A percentile compares a stretch with the other conserved stretches of the same genome.
Evolutionary conservation across 163 green algal species (phyloP).

Genomic region (Prototheca wickerhamii): DNA sequence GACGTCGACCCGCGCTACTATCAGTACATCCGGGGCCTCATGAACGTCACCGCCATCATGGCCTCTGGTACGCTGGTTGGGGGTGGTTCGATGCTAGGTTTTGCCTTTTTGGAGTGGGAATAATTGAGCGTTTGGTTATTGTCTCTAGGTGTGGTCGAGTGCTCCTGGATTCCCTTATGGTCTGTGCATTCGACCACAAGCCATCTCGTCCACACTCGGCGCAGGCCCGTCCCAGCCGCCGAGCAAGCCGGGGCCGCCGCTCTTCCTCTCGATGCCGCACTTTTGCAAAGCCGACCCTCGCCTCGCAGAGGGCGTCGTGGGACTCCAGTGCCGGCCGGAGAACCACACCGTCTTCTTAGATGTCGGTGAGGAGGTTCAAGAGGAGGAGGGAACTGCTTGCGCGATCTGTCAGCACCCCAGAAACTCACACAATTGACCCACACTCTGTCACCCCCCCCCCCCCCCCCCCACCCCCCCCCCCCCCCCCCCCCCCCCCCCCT

Average conservation of each 20-base stretch:
- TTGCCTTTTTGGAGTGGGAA: neutral
- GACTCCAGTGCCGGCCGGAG: conserved; percentile 25
- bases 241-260: conserved; percentile 16
- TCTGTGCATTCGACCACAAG: too few species aligned
- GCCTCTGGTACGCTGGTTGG: neutral
- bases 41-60: conserved; percentile 35
- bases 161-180: neutral
- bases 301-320: conserved; percentile 28
- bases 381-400: too few species aligned
- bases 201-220: too few species aligned
- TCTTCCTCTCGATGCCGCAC: conserved; percentile 28
- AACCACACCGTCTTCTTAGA: conserved; percentile 39
- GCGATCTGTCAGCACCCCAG: too few species aligned
- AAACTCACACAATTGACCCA: neutral
- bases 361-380: conserved; percentile 22
- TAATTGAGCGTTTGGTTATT: neutral
- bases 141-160: neutral
- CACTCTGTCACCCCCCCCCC: neutral
- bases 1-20: conserved; percentile 25
- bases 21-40: conserved; percentile 32
- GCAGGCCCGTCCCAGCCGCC: conserved; percentile 6
- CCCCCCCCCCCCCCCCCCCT: neutral
- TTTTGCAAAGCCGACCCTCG: conserved; percentile 33
- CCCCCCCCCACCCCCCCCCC: neutral
- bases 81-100: neutral